Conservation (phyloP, 208 protist species). For the Leptomonas pyrrhocoris region DNA sequence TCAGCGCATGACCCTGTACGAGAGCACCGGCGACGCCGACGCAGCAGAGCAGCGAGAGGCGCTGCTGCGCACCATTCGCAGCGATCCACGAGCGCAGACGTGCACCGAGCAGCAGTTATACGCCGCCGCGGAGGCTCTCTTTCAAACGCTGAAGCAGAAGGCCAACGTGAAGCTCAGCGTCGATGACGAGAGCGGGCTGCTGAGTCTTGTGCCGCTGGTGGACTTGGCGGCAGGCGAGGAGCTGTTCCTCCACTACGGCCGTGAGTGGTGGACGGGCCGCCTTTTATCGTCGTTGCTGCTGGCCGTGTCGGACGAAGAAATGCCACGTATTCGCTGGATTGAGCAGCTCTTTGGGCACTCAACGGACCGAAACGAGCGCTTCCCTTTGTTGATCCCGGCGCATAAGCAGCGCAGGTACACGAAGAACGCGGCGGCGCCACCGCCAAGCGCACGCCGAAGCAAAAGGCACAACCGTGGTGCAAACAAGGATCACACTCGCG, state of each 20-base stretch:
- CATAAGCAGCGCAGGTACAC: constrained; percentile 16
- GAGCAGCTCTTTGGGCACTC: constrained; percentile 58
- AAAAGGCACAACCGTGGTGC: neutral
- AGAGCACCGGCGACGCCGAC: constrained; percentile 46
- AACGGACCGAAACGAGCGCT: constrained; percentile 55
- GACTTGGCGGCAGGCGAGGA: constrained; percentile 75
- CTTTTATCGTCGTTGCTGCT: constrained; percentile 71
- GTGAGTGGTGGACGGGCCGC: constrained; percentile 86
- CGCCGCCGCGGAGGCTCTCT: constrained; percentile 35
- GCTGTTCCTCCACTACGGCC: constrained; percentile 84
- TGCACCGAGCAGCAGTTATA: constrained; percentile 37
- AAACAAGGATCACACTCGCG: too few species aligned
- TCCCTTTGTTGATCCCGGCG: constrained; percentile 55
- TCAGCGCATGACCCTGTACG: constrained; percentile 76
- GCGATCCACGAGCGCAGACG: constrained; percentile 8
- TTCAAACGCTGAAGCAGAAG: constrained; percentile 60
- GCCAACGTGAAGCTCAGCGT: constrained; percentile 71
- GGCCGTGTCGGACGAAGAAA: constrained; percentile 45
- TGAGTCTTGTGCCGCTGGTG: constrained; percentile 66
- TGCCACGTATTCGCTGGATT: constrained; percentile 67
- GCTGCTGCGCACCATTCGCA: constrained; percentile 20
- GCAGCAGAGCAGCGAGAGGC: constrained; percentile 19
- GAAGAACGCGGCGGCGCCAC: neutral
- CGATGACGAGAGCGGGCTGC: constrained; percentile 48
- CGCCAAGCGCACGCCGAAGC: neutral